phyloP scores from a whole-genome alignment of 306 rosid species.

The Lagenaria siceraria region DNA sequence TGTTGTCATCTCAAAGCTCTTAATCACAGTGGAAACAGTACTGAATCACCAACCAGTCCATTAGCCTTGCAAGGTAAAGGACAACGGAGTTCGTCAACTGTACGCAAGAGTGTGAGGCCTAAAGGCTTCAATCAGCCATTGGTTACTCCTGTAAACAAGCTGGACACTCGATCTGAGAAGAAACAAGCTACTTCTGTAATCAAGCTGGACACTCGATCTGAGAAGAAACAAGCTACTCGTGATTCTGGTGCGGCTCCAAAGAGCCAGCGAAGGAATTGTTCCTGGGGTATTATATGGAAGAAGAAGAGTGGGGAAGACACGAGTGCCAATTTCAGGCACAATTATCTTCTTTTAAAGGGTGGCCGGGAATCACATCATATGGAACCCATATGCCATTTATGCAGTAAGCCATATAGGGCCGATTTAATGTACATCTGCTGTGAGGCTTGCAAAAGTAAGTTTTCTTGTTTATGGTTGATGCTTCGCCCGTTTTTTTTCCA shows the following conservation, averaged over 20 bases:
- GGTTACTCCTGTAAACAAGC: conserved; percentile 20
- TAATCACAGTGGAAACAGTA: conserved; percentile 31
- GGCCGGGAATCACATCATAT: conserved; percentile 22
- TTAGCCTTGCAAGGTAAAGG: conserved; percentile 47
- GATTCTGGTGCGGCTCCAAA: conserved; percentile 27
- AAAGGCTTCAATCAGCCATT: conserved; percentile 22
- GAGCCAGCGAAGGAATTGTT: conserved; percentile 32
- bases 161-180: conserved; percentile 18
- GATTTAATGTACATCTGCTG: conserved; percentile 80
- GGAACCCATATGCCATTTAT: conserved; percentile 58
- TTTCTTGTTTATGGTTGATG: conserved; percentile 4
- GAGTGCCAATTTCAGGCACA: conserved; percentile 44
- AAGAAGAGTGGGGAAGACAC: conserved; percentile 43
- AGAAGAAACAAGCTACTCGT: conserved; percentile 12
- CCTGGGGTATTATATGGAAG: conserved; percentile 91
- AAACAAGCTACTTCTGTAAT: conserved; percentile 32
- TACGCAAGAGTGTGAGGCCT: conserved; percentile 30
- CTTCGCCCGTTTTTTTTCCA: background rate
- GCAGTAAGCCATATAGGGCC: conserved; percentile 53
- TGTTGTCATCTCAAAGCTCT: conserved; percentile 47
- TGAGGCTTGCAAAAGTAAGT: conserved; percentile 68
- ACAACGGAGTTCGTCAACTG: conserved; percentile 23
- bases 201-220: background rate
- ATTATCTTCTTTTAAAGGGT: conserved; percentile 59
- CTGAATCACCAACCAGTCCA: conserved; percentile 80